Base-by-base conservation (phyloP, 2,329 filamentous ascomycete species). In the Ophiostoma quercus region DNA sequence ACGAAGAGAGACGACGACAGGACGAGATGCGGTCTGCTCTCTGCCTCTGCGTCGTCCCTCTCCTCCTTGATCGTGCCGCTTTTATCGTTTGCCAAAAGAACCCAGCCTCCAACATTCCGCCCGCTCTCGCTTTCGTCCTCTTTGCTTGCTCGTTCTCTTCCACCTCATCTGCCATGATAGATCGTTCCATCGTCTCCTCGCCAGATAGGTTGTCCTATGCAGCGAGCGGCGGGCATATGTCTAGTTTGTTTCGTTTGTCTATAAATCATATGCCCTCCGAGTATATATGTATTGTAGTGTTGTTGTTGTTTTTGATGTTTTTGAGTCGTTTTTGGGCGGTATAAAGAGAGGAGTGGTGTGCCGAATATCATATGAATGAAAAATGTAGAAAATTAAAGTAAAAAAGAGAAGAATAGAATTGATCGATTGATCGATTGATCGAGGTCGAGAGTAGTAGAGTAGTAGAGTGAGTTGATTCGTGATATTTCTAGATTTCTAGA, bases 321-420 rank as follows among this genome's bases (percentile, higher is more conserved):
- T 71, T 67, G 16, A 5, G 43, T 47, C 43, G 43, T 69, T 69
- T 71, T 70, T 66, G 8, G 43, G 37, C 57, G 54, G 34, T 41
- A 60, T 67, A 66, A 51, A 69, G 60, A 60, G 37, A 65, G 39
- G 70, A 71, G 71, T 72, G 71, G 65, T 67, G 19, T n/a, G 39
- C 51, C 39, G 65, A 19, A 39, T 34, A 29, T 51, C 51, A 62
- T 67, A n/a, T 12, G 41, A 32, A 37, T 62, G 39, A 34, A 62
- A 39, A 12, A 57, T n/a, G 14, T 7, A 39, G 16, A 22, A n/a
- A 39, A 47, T n/a, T 47, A 47, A 2, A 60, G 43, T 41, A n/a
- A 22, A 54, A 16, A 63, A 41, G 34, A 39, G 34, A 65, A 14
- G 32, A 57, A 25, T 12, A 62, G 19, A 32, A 34, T 14, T 14